Percentiles rank a stretch among this genome's conserved stretches.
These are phyloP conservation scores for Alternaria postmessia DNA, from an alignment of 2,329 filamentous ascomycete genomes.

Conservation along the genomic window DNA sequence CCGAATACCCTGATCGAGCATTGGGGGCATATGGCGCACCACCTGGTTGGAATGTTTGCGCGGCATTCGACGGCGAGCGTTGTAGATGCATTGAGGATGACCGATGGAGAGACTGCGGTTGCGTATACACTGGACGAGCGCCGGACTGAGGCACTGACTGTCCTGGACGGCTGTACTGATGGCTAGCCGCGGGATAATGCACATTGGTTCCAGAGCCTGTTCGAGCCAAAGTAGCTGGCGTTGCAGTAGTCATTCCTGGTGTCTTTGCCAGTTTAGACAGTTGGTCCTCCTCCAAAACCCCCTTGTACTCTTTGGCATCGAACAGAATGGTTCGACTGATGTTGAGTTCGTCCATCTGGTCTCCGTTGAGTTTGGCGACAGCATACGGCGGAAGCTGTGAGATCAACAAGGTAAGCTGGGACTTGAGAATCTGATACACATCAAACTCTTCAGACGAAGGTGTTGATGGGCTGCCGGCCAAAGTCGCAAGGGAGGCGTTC, in stretches of 20 bases:
- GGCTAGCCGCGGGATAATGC: slow-evolving; percentile 37
- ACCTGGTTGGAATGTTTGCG: slow-evolving; percentile 42
- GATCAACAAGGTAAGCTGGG: slow-evolving; percentile 77
- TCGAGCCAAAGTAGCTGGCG: slow-evolving; percentile 40
- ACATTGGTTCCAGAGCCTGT: slow-evolving; percentile 36
- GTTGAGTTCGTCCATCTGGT: slow-evolving; percentile 82
- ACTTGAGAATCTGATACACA: slow-evolving; percentile 76
- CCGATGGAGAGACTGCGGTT: slow-evolving; percentile 45
- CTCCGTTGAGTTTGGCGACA: slow-evolving; percentile 84
- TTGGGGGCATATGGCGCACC: slow-evolving; percentile 38
- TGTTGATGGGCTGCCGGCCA: slow-evolving; percentile 67
- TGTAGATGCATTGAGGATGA: slow-evolving; percentile 50
- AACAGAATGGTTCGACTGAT: slow-evolving; percentile 82
- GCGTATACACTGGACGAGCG: slow-evolving; percentile 45
- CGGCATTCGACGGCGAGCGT: slow-evolving; percentile 41
- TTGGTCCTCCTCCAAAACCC: slow-evolving; percentile 85
- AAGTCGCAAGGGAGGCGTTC: slow-evolving; percentile 66
- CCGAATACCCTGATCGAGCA: slow-evolving; percentile 37
- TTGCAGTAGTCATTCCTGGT: slow-evolving; percentile 42
- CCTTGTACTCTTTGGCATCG: slow-evolving; percentile 75
- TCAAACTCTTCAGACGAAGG: slow-evolving; percentile 68
- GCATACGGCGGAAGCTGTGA: slow-evolving; percentile 82
- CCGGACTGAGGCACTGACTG: slow-evolving; percentile 34
- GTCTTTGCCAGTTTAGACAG: slow-evolving; percentile 54
- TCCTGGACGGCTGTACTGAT: slow-evolving; percentile 47